Conservation (phyloP, 306 rosid species). For the Begonia loranthoides region DNA sequence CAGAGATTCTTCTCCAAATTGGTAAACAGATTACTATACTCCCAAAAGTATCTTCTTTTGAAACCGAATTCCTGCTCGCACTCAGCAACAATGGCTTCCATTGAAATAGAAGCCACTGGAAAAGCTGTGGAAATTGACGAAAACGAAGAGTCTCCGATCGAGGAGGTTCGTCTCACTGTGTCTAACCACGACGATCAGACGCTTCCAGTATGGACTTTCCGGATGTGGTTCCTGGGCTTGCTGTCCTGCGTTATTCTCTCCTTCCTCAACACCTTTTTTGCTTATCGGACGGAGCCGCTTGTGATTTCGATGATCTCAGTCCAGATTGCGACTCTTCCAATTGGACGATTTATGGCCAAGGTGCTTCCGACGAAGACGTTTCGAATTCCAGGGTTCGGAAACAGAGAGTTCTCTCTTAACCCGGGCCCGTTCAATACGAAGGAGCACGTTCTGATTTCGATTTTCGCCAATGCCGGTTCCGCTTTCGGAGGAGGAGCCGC, state of each 20-base stretch:
- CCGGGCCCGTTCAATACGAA: conserved; percentile 83
- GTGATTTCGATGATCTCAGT: conserved; percentile 46
- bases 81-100: too few relatives aligned
- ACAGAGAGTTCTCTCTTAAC: conserved; percentile 28
- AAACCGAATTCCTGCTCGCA: too few relatives aligned
- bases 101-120: too few relatives aligned
- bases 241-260: conserved; percentile 46
- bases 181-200: conserved; percentile 44
- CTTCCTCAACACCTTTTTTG: conserved; percentile 70
- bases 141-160: conserved; percentile 50
- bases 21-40: too few relatives aligned
- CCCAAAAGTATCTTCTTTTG: too few relatives aligned
- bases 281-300: conserved; percentile 61
- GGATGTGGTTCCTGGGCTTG: conserved; percentile 72
- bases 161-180: conserved; percentile 62
- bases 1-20: too few relatives aligned
- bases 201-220: conserved; percentile 75
- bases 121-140: conserved; percentile 8
- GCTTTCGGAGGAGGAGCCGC: conserved; percentile 59
- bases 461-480: conserved; percentile 69
- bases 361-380: conserved; percentile 29
- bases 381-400: conserved; percentile 32
- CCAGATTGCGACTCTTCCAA: conserved; percentile 49
- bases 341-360: conserved; percentile 57
- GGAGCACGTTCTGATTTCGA: conserved; percentile 70